Percentiles rank a stretch among this genome's conserved stretches.
phyloP scores from a whole-genome alignment of 2,329 filamentous ascomycete genomes.

The Sclerotiophoma versabilis region DNA sequence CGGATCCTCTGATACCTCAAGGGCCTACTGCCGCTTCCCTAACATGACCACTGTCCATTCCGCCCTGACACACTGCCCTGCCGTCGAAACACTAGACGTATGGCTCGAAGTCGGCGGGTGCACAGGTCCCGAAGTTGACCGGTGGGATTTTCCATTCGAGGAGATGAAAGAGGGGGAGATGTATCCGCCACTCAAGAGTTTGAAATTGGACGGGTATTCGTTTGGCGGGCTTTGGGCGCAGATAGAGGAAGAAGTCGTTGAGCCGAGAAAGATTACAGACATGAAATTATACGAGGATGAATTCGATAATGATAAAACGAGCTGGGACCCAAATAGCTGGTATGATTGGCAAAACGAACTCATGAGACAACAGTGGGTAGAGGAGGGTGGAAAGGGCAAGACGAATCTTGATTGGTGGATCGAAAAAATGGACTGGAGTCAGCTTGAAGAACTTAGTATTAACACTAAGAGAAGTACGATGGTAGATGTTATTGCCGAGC shows the following conservation, averaged over 20 bases:
- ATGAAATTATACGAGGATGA: neutral
- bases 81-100: neutral
- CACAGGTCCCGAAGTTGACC: neutral
- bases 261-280: no score
- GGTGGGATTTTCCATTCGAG: neutral
- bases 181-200: neutral
- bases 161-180: neutral
- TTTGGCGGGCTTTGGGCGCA: neutral
- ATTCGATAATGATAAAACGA: neutral
- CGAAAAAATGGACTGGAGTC: neutral
- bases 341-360: no score
- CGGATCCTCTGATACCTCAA: no score
- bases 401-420: slow-evolving; percentile 1
- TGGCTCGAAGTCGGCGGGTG: neutral
- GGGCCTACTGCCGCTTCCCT: neutral
- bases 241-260: no score
- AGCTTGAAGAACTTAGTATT: slow-evolving; percentile 1
- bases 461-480: neutral
- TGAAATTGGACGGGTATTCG: neutral
- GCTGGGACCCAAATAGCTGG: neutral
- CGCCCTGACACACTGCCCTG: neutral
- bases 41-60: neutral
- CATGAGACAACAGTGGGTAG: neutral
- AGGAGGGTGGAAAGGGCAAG: neutral
- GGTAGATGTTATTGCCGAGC: neutral